phyloP scores from a whole-genome alignment of 805 yeast species.

The Naumovozyma baii region DNA sequence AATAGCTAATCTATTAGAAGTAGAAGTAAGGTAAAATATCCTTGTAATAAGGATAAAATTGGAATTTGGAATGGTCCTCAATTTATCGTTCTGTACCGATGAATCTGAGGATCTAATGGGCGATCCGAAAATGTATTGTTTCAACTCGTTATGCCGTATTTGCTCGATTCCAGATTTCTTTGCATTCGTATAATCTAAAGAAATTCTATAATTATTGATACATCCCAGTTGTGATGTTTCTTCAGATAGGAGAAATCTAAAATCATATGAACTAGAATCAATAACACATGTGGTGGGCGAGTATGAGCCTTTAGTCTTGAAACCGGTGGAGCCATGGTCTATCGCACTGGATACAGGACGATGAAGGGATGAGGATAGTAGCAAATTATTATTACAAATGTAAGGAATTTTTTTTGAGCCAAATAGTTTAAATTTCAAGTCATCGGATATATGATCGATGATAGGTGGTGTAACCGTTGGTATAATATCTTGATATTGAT shows the following conservation, averaged over 20 bases:
- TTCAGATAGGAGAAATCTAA: slow-evolving; percentile 30
- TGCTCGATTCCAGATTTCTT: slow-evolving; percentile 17
- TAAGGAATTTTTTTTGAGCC: slow-evolving; percentile 18
- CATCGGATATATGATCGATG: slow-evolving; percentile 24
- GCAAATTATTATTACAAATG: neutral
- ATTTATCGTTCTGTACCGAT: slow-evolving; percentile 23
- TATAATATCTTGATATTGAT: neutral
- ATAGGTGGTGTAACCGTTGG: slow-evolving; percentile 10
- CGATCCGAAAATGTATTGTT: slow-evolving; percentile 35
- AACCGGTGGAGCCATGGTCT: neutral
- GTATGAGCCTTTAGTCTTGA: neutral
- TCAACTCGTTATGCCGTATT: slow-evolving; percentile 27
- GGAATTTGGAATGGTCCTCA: slow-evolving; percentile 22
- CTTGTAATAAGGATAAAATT: slow-evolving; percentile 29
- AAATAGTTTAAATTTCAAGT: slow-evolving; percentile 20
- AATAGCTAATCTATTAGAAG: slow-evolving; percentile 26
- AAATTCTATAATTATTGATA: slow-evolving; percentile 28
- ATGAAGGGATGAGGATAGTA: neutral
- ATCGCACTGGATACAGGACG: neutral
- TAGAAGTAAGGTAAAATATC: slow-evolving; percentile 21
- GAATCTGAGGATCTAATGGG: slow-evolving; percentile 27
- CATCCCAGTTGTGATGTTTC: slow-evolving; percentile 32
- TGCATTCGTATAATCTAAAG: slow-evolving; percentile 27
- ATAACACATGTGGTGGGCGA: neutral
- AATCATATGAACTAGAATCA: slow-evolving; percentile 12